Evolutionary conservation across 2,329 filamentous ascomycete species (phyloP), one percentile per base, ranked within the genome.

Genomic region (Bipolaris oryzae): DNA sequence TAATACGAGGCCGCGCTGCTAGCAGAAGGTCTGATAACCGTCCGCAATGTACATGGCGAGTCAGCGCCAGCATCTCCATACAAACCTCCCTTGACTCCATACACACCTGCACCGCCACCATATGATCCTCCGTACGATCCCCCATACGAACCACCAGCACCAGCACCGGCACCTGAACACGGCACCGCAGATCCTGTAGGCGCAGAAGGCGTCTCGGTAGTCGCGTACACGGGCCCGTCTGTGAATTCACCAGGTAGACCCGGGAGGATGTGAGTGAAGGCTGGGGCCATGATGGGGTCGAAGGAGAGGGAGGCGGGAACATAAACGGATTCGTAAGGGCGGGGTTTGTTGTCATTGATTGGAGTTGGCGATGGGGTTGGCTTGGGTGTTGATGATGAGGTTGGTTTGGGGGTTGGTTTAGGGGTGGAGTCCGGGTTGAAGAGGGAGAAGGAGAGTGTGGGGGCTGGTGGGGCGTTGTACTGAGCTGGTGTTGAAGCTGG

Each of bases 31-130:
- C 58, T 67, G 16, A 69, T 54, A 54, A 54, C 66, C 1, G 66
- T 71, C 56, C 65, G 58, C 28, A 71, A 51, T 6, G 62, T 66
- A 49, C 63, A 66, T 20, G 67, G 67, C 21, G 61, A 66, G 48
- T 53, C 61, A 15, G 28, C 28, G 10, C 55, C 51, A 2, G 58
- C 37, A 25, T 57, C 50, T 3, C 54, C 41, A 25, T 58, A 54
- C 9, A 33, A 50, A 44, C 57, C 53, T 25, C 44, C 48, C 9
- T 13, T 31, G 9, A 13, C 28, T 31, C 10, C 28, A 31, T 31
- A 31, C 10, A 13, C 10, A 31, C 55, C 51, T 5, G 58, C 39
- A 25, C 3, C 21, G 5, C 55, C 50, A 5, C 54, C 41, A 25
- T 58, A 54, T 10, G 33, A 50, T 39, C 57, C 51, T 18, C 44